Evolutionary conservation across 176 grass and related monocot genomes (phyloP), one percentile per base, ranked within the genome.

Genomic region (Otatea glauca): DNA sequence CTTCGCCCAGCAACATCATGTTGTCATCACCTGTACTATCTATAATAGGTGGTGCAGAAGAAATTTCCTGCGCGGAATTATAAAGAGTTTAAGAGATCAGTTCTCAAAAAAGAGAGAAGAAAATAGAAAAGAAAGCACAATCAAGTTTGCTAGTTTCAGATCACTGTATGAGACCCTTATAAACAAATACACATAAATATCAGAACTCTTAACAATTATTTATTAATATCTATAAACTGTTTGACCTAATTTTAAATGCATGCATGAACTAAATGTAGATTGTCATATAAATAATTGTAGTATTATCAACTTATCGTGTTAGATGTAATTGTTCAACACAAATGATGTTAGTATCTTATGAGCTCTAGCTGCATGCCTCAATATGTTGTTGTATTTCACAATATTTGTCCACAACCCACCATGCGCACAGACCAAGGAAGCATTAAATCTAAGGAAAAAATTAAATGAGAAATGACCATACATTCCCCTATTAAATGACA

Each of bases 11-110:
- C 13, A 81, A 55, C 5, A 48, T 81, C 68, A 43, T 47, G 62
- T 41, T 25, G 15, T 38, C 39, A 51, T 63, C 24, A 73, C 75
- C 29, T 38, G 82, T 76, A 84, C 61, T 90, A 83, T 72, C 87
- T 69, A 65, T 38, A 84, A 77, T 72, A 85, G 82, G 35, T 48
- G 73, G 87, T n/a, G 71, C 90, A 53, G 72, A 85, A 82, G 80
- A 72, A 84, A 93, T 79, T 72, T 83, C 75, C 82, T 91, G 81
- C 42, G 58, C 10, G 75, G 21, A 21, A 82, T 47, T 34, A 25
- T 68, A 67, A 72, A 64, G 5, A 69, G 3, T 48, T 38, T 25
- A 63, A 49, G 21, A 24, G 63, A 34, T 7, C 14, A 58, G 4
- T 79, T 77, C 14, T 13, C 29, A 67, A 61, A 65, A 32, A 51